Conservation (phyloP, 176 grass and related monocot genomes). For the Aegilops sharonensis region DNA sequence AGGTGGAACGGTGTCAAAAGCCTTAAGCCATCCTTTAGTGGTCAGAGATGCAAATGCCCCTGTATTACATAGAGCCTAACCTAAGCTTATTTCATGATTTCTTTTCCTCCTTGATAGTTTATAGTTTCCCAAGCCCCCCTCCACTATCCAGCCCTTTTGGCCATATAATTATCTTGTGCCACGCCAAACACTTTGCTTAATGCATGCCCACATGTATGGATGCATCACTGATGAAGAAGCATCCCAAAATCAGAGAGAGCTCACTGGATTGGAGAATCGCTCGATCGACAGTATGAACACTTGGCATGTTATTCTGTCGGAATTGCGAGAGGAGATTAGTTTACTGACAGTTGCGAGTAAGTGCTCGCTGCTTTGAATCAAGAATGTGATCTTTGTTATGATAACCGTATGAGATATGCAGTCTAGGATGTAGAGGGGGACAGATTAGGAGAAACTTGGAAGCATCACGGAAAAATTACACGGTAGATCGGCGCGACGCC, state of each 20-base stretch:
- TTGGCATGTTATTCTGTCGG: constrained; percentile 50
- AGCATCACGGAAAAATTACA: constrained; percentile 42
- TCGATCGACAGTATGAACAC: constrained; percentile 36
- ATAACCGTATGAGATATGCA: constrained; percentile 42
- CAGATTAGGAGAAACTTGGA: constrained; percentile 39
- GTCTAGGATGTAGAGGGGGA: constrained; percentile 36
- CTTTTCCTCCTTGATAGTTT: constrained; percentile 6
- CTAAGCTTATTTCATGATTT: constrained; percentile 31
- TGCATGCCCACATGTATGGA: constrained; percentile 34
- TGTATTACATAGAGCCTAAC: constrained; percentile 38
- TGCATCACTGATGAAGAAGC: constrained; percentile 40
- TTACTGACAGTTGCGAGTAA: constrained; percentile 51
- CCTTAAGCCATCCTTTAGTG: constrained; percentile 49
- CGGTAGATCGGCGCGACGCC: neutral
- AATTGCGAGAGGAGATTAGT: constrained; percentile 24
- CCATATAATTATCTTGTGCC: constrained; percentile 52
- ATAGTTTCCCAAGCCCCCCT: constrained; percentile 28
- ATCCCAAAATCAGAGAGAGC: constrained; percentile 33
- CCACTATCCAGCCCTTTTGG: constrained; percentile 49
- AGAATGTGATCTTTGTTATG: constrained; percentile 60
- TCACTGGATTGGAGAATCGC: constrained; percentile 40
- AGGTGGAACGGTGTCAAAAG: constrained; percentile 46
- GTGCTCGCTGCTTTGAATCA: constrained; percentile 57
- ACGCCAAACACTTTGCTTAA: constrained; percentile 44
- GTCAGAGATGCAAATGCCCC: constrained; percentile 58